Evolutionary conservation across 1,139 yeast genomes (phyloP), one percentile per base, ranked within the genome.

Genomic region (Suhomyces bribrorum): DNA sequence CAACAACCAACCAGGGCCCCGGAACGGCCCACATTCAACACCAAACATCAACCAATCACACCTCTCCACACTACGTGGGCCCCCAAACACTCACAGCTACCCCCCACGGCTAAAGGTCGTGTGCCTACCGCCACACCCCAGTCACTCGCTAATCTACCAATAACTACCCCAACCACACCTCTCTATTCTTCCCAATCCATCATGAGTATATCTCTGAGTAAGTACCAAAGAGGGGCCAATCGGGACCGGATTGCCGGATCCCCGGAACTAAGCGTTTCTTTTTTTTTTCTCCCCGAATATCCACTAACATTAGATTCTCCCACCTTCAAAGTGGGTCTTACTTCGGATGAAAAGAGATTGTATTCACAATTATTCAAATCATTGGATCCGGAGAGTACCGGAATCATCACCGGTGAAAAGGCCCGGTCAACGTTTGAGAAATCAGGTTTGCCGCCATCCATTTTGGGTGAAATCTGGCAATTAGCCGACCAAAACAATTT

Each of bases 381-480:
- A 31, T 75, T 92, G 52, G 98, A 92, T 60, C 77, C 83, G 2
- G 95, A 86, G 50, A 75, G 77, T 32, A 67, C 85, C 32, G 96
- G 96, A 3, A 73, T 85, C 31, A 85, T 92, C 43, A 86, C 97
- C 7, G 98, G 98, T 23, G 95, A 86, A 31, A 81, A 83, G 37
- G 90, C 96, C n/a, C 77, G 95, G 49, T 73, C 86, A 7, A 73
- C 95, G 5, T 82, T 94, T 50, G 95, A 90, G 53, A 85, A 86
- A 44, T 83, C 95, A 2, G 95, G 95, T 1, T 73, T 92, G 38
- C 83, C 95, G 6, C 84, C 95, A 3, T 73, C 81, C 14, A 68
- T 79, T 26, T 69, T 92, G 36, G 96, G 97, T 4, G 95, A 89
- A 60, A 83, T 94, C 44, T 94, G 98, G 98, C 94, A 87, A 59